Evolutionary conservation across 495 filamentous ascomycete genomes (phyloP), one percentile per base, ranked within the genome.

Genomic region (Penicillium argentinense): DNA sequence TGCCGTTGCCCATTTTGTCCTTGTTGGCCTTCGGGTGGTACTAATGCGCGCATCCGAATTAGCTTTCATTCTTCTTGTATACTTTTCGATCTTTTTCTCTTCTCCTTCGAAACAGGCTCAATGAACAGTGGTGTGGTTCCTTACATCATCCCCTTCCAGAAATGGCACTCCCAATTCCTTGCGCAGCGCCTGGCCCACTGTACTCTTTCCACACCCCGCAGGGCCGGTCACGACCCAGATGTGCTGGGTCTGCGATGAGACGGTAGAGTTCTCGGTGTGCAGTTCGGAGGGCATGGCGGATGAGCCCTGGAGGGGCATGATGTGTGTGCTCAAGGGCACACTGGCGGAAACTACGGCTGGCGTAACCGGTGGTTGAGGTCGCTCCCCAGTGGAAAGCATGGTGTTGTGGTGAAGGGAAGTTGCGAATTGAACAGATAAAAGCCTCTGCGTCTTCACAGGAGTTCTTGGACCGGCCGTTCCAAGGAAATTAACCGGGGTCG

Each of bases 201-300:
- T 96, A 57, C 85, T 95, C 73, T 99, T 99, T 29, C 95, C 95
- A 57, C 91, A 96, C 11, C 95, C 95, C 13, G 95, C 91, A 12
- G 95, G 95, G 5, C 95, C 95, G 0, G 93, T 96, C n/a, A 99
- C 88, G 51, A 97, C 82, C 86, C 88, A 96, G 66, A 99, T 96
- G 64, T 97, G 91, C 51, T 88, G 87, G 49, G 82, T 66, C 12
- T 60, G 52, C 1, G 54, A 30, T 0, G 59, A 46, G 13, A 58
- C 44, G 19, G 28, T 40, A 13, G 45, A 22, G n/a, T 54, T 49
- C 3, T 56, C 53, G 11, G 52, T 22, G 16, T 46, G 49, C 51
- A 61, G 51, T 41, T 53, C 38, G 13, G 55, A 50, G 42, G 38
- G 54, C 55, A 45, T 60, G 24, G 50, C 53, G 41, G 62, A 57